phyloP scores from a whole-genome alignment of 768 basidiomycete genomes.

The Piloderma croceum region DNA sequence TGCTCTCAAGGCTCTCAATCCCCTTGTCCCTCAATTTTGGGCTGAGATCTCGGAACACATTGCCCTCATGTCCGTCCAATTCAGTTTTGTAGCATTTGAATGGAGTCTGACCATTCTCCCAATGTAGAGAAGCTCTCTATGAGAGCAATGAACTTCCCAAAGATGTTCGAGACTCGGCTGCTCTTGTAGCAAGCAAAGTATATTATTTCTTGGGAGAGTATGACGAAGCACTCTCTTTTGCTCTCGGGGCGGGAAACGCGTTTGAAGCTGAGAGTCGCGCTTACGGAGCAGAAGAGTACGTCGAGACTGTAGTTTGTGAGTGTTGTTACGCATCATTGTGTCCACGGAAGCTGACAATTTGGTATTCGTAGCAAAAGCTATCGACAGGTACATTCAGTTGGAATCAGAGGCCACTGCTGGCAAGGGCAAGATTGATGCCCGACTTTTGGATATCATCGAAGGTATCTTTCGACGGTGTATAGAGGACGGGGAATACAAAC shows the following conservation, averaged over 20 bases:
- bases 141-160: constrained; percentile 75
- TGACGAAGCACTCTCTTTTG: constrained; percentile 93
- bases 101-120: constrained; percentile 10
- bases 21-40: constrained; percentile 93
- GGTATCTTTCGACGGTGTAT: constrained; percentile 83
- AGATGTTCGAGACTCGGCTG: constrained; percentile 74
- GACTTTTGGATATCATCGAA: constrained; percentile 81
- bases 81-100: constrained; percentile 7
- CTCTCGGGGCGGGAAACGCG: constrained; percentile 81
- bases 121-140: constrained; percentile 77
- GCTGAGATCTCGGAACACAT: constrained; percentile 97
- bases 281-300: constrained; percentile 73
- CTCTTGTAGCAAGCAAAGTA: constrained; percentile 93
- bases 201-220: constrained; percentile 96
- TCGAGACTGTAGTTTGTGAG: constrained; percentile 92
- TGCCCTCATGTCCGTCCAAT: constrained; percentile 66
- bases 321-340: constrained; percentile 18
- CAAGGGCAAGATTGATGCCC: constrained; percentile 66
- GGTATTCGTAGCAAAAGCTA: constrained; percentile 71
- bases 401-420: constrained; percentile 49
- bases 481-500: constrained; percentile 84
- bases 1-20: constrained; percentile 78
- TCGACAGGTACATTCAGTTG: constrained; percentile 84
- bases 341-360: constrained; percentile 3
- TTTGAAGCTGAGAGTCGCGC: constrained; percentile 71